These are phyloP conservation scores for Globisporangium barbulae DNA, from an alignment of 352 stramenopile genomes.

Conservation along the genomic window DNA sequence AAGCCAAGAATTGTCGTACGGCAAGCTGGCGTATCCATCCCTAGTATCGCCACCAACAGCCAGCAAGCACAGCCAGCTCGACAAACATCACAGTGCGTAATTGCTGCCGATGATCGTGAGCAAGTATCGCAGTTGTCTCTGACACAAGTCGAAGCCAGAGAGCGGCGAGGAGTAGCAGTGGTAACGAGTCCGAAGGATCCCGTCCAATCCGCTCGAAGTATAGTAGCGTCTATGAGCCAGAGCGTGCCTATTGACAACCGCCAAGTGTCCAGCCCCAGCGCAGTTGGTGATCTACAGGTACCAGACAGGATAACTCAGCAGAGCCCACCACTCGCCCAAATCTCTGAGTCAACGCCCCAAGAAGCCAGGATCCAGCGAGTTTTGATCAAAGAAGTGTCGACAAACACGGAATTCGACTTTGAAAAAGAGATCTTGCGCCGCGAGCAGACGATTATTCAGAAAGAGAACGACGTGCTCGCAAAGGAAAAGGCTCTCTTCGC, in stretches of 20 bases:
- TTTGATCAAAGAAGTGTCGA: constrained; percentile 46
- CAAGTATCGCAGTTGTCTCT: neutral
- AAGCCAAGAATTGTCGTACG: neutral
- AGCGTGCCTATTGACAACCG: neutral
- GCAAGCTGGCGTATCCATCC: neutral
- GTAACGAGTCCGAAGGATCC: neutral
- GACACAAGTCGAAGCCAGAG: constrained; percentile 9
- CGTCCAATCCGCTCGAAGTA: neutral
- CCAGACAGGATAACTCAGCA: neutral
- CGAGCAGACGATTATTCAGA: constrained; percentile 30
- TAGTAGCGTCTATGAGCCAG: neutral
- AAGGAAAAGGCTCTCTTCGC: constrained; percentile 34
- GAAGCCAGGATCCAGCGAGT: constrained; percentile 14
- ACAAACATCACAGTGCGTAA: neutral
- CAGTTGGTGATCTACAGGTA: neutral
- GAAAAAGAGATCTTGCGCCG: constrained; percentile 46
- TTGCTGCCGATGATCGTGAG: neutral
- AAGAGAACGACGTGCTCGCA: constrained; percentile 30
- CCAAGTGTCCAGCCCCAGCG: neutral
- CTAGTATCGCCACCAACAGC: neutral
- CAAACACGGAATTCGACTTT: constrained; percentile 56
- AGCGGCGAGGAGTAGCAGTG: neutral
- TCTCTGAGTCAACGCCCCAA: neutral
- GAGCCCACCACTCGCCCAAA: neutral
- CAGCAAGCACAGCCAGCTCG: neutral